phyloP scores from a whole-genome alignment of 2,329 filamentous ascomycete genomes.

The Fusarium ambrosium region DNA sequence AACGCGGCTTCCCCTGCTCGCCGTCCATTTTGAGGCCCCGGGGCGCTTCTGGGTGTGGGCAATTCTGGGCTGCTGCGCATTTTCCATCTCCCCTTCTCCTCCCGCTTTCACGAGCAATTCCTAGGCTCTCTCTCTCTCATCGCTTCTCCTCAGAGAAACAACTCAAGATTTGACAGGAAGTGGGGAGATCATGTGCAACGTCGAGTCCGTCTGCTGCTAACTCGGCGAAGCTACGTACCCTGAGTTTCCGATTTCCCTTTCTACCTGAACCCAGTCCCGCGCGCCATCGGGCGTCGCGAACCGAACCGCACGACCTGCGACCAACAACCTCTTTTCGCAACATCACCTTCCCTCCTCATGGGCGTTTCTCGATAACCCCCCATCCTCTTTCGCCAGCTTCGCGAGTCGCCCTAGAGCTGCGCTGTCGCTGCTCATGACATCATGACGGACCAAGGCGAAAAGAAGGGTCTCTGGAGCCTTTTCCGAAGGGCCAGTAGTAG shows the following conservation, averaged over 20 bases:
- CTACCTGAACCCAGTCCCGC: constrained; percentile 18
- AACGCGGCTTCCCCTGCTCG: constrained; percentile 30
- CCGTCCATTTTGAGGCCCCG: not conserved
- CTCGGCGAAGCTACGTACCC: constrained; percentile 7
- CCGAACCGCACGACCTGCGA: constrained; percentile 33
- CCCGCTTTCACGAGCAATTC: not conserved
- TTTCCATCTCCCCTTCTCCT: constrained; percentile 1
- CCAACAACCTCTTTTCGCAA: constrained; percentile 10
- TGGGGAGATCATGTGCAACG: constrained; percentile 36
- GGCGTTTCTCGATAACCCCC: constrained; percentile 2
- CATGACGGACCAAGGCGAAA: constrained; percentile 52
- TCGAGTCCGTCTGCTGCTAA: constrained; percentile 29
- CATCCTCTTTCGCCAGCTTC: constrained; percentile 7
- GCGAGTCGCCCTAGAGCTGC: constrained; percentile 30
- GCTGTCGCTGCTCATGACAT: constrained; percentile 39
- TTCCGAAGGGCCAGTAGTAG: constrained; percentile 62
- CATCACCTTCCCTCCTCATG: constrained; percentile 1
- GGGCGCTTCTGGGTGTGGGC: not conserved
- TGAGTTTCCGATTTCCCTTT: constrained; percentile 16
- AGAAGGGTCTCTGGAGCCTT: constrained; percentile 64
- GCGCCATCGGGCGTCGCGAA: constrained; percentile 33
- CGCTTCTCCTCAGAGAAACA: constrained; percentile 5
- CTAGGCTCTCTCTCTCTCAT: not conserved
- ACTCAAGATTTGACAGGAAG: constrained; percentile 11
- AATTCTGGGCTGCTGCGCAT: constrained; percentile 24